These are phyloP conservation scores for Apiospora marii DNA, from an alignment of 2,329 filamentous ascomycete species.

Conservation along the genomic window DNA sequence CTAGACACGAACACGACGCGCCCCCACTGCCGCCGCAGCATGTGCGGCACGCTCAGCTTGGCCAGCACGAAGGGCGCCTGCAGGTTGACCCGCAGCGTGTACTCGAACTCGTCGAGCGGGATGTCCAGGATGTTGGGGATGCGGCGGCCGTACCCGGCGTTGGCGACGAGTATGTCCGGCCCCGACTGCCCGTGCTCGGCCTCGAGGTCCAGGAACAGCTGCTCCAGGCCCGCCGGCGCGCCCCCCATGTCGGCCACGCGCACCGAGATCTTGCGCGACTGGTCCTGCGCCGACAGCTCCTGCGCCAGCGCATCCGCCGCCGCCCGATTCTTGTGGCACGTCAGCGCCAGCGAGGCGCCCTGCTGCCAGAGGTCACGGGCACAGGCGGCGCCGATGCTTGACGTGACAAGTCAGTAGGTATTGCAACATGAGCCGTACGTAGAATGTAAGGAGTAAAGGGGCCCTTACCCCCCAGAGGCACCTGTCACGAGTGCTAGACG, in stretches of 20 bases:
- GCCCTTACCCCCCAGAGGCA: constrained; percentile 44
- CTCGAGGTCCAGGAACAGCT: constrained; percentile 63
- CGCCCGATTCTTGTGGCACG: constrained; percentile 40
- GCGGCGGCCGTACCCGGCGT: constrained; percentile 72
- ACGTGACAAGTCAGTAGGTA: neutral
- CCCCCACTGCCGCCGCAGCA: constrained; percentile 68
- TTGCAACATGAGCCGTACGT: too few species aligned
- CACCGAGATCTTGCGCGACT: constrained; percentile 52
- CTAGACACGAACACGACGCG: constrained; percentile 70
- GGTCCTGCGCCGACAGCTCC: constrained; percentile 36
- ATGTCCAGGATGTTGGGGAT: constrained; percentile 65
- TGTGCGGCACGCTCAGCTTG: constrained; percentile 66
- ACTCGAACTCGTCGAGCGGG: constrained; percentile 68
- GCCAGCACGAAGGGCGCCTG: constrained; percentile 68
- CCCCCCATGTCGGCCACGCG: constrained; percentile 67
- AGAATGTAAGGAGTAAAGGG: too few species aligned
- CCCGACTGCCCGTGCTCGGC: constrained; percentile 56
- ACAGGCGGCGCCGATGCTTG: constrained; percentile 46
- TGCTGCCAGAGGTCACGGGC: constrained; percentile 44
- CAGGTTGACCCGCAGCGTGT: constrained; percentile 68
- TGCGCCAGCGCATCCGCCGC: constrained; percentile 39
- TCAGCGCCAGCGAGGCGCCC: constrained; percentile 45
- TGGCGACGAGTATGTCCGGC: constrained; percentile 71
- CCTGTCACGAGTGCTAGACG: constrained; percentile 46
- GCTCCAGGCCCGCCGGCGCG: constrained; percentile 58